phyloP scores from a whole-genome alignment of 2,329 filamentous ascomycete genomes.

The Neoscytalidium dimidiatum region DNA sequence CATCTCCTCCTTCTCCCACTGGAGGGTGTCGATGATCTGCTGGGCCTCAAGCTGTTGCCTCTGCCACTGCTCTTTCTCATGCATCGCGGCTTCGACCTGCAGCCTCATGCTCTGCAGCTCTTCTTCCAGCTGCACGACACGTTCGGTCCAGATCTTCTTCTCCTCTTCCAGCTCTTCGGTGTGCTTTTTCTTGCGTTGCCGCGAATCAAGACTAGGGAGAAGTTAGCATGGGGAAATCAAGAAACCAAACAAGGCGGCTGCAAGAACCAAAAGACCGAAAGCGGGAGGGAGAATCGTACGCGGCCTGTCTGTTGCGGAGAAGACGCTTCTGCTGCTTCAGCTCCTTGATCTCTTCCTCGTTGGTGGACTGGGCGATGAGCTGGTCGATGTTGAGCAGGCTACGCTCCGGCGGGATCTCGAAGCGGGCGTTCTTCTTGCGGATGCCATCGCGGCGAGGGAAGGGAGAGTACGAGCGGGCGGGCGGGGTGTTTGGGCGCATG shows the following conservation, averaged over 20 bases:
- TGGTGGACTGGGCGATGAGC: conserved; percentile 81
- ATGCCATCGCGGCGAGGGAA: conserved; percentile 80
- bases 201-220: conserved; percentile 76
- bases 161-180: conserved; percentile 95
- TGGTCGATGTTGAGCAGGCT: conserved; percentile 94
- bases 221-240: conserved; percentile 37
- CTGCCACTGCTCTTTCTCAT: conserved; percentile 66
- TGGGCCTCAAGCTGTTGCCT: conserved; percentile 74
- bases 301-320: conserved; percentile 91
- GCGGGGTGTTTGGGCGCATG: conserved; percentile 67
- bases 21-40: conserved; percentile 73
- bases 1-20: conserved; percentile 88
- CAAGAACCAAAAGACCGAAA: conserved; percentile 46
- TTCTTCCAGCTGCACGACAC: conserved; percentile 78
- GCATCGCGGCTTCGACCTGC: conserved; percentile 53
- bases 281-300: conserved; percentile 58
- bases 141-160: conserved; percentile 84
- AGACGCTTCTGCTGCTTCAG: conserved; percentile 97
- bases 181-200: conserved; percentile 97
- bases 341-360: conserved; percentile 95
- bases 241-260: conserved; percentile 32
- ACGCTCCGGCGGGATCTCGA: conserved; percentile 92
- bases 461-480: conserved; percentile 71
- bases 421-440: conserved; percentile 97
- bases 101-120: conserved; percentile 69